Percentiles rank a stretch among this genome's conserved stretches.
These are phyloP conservation scores for Saccharomyces hybrid DNA, from an alignment of 1,139 yeast species.

Conservation along the genomic window DNA sequence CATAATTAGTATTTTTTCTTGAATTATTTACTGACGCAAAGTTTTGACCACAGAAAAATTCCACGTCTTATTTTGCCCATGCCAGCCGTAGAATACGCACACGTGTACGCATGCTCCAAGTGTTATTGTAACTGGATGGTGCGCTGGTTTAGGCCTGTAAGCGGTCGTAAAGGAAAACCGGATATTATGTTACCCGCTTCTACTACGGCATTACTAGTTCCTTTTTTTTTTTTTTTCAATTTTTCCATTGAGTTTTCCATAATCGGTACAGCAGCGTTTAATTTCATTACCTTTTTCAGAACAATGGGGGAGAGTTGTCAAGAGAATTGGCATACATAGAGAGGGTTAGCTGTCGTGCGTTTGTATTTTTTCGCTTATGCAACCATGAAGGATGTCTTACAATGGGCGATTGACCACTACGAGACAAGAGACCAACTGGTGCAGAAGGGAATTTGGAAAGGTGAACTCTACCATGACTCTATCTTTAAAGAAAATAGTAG, in stretches of 20 bases:
- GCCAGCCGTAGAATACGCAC: background rate
- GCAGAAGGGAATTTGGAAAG: constrained; percentile 27
- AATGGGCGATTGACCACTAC: constrained; percentile 17
- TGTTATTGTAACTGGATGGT: background rate
- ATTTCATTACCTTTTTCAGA: background rate
- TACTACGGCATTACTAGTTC: background rate
- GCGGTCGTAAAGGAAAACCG: background rate
- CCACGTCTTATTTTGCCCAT: background rate
- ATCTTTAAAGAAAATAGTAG: constrained; percentile 10
- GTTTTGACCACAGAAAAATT: background rate
- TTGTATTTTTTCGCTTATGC: background rate
- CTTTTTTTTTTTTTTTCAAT: background rate
- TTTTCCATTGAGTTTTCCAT: background rate
- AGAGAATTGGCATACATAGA: constrained; percentile 2
- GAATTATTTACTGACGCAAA: background rate
- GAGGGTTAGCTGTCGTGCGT: background rate
- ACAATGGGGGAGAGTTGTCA: background rate
- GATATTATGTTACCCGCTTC: too few relatives aligned
- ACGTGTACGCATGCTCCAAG: background rate
- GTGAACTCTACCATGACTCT: constrained; percentile 17
- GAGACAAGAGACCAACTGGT: constrained; percentile 22
- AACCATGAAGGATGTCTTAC: constrained; percentile 9
- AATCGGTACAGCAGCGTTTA: background rate
- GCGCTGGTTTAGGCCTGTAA: background rate
- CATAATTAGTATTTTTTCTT: background rate